Conservation (phyloP, 1,284 basidiomycete species). For the Trichosporon sp. region DNA sequence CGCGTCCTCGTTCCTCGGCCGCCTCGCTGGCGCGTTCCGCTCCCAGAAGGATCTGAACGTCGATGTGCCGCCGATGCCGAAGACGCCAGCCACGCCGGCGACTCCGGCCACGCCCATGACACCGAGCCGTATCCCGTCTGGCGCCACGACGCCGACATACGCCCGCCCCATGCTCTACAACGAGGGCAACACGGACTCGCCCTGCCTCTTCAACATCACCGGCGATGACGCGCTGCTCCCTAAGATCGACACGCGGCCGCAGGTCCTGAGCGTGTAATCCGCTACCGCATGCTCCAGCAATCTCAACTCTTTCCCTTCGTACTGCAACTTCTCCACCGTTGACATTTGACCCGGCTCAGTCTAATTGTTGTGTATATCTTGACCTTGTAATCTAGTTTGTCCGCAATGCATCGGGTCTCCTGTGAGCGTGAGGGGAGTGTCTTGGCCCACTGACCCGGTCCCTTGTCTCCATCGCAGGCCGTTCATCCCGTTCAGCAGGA, state of each 20-base stretch:
- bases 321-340: too few relatives aligned
- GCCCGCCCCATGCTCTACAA: conserved; percentile 16
- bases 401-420: not conserved
- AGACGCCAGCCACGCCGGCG: not conserved
- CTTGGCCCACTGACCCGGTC: too few relatives aligned
- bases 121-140: not conserved
- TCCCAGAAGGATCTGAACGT: conserved; percentile 13
- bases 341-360: too few relatives aligned
- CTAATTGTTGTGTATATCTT: not conserved
- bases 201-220: conserved; percentile 23
- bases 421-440: not conserved
- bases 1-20: conserved; percentile 8
- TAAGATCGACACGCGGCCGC: not conserved
- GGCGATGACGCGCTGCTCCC: conserved; percentile 1
- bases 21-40: conserved; percentile 14
- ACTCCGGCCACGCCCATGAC: not conserved
- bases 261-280: not conserved
- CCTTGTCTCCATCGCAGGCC: too few relatives aligned
- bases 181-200: conserved; percentile 25
- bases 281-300: not conserved
- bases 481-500: too few relatives aligned
- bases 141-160: conserved; percentile 9
- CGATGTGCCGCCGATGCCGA: not conserved
- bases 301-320: not conserved
- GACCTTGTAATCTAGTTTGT: not conserved